Evolutionary conservation across 345 rosid species (phyloP).

Genomic region (Pugionium dolabratum): DNA sequence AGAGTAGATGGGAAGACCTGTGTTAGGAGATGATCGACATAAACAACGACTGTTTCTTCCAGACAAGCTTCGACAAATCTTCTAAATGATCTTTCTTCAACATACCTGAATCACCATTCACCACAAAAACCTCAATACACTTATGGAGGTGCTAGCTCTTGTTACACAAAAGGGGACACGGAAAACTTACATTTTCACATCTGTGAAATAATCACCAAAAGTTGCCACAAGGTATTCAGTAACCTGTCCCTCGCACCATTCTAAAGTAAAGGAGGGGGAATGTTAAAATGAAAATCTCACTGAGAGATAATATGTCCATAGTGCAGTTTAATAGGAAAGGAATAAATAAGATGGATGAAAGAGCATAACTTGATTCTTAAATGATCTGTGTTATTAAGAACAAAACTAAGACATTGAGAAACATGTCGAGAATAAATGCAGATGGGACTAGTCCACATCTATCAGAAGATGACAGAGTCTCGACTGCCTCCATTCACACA

Average conservation of each 20-base stretch:
- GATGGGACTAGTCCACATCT: slow-evolving; percentile 1
- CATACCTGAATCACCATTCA: slow-evolving; percentile 61
- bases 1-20: slow-evolving; percentile 54
- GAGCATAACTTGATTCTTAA: slow-evolving; percentile 1
- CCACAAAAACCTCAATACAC: slow-evolving; percentile 16
- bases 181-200: slow-evolving; percentile 87
- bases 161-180: background rate
- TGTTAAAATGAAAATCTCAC: slow-evolving; percentile 26
- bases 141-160: slow-evolving; percentile 7
- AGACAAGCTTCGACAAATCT: slow-evolving; percentile 94
- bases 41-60: slow-evolving; percentile 87
- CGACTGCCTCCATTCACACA: background rate
- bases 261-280: slow-evolving; percentile 49
- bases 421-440: no score
- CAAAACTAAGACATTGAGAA: no score
- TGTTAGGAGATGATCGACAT: slow-evolving; percentile 84
- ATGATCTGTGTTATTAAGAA: background rate
- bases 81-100: slow-evolving; percentile 93
- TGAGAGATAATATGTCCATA: background rate
- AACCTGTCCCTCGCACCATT: slow-evolving; percentile 95
- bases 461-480: slow-evolving; percentile 18
- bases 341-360: background rate
- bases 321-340: slow-evolving; percentile 14
- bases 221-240: slow-evolving; percentile 93
- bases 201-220: slow-evolving; percentile 91